phyloP scores from a whole-genome alignment of 2,329 filamentous ascomycete genomes.

The Paracoccidioides lutzii region DNA sequence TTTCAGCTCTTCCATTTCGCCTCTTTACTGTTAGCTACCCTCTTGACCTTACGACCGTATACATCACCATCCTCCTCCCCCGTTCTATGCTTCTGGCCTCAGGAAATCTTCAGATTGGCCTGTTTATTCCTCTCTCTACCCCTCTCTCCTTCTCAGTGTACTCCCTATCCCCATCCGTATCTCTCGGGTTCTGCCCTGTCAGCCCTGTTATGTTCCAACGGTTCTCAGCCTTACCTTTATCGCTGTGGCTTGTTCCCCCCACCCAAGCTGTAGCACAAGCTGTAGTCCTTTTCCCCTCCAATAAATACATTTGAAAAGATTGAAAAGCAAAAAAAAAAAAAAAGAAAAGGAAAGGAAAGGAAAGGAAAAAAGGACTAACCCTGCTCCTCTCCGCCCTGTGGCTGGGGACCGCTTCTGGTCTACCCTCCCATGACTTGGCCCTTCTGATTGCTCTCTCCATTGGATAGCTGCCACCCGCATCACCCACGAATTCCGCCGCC shows the following conservation, averaged over 20 bases:
- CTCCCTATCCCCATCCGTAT: background rate
- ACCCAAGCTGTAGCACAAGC: too few species aligned
- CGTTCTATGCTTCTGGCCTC: too few species aligned
- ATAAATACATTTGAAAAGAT: too few species aligned
- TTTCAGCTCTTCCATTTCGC: background rate
- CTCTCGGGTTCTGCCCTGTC: too few species aligned
- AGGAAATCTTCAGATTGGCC: too few species aligned
- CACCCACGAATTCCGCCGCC: slow-evolving; percentile 10
- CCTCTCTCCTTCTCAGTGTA: background rate
- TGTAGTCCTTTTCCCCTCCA: too few species aligned
- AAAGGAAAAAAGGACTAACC: background rate
- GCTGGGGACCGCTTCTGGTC: background rate
- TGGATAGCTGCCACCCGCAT: slow-evolving; percentile 6
- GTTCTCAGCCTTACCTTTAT: too few species aligned
- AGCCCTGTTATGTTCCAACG: too few species aligned
- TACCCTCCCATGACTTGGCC: background rate
- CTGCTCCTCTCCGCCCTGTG: background rate
- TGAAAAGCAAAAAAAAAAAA: too few species aligned
- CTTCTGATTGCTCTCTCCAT: background rate
- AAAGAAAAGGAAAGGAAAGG: too few species aligned
- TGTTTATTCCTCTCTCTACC: background rate
- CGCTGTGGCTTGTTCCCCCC: background rate
- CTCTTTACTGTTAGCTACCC: background rate
- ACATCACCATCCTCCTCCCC: background rate
- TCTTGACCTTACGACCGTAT: too few species aligned